These are phyloP conservation scores for Jackrogersella multiformis DNA, from an alignment of 495 filamentous ascomycete species.

Conservation along the genomic window DNA sequence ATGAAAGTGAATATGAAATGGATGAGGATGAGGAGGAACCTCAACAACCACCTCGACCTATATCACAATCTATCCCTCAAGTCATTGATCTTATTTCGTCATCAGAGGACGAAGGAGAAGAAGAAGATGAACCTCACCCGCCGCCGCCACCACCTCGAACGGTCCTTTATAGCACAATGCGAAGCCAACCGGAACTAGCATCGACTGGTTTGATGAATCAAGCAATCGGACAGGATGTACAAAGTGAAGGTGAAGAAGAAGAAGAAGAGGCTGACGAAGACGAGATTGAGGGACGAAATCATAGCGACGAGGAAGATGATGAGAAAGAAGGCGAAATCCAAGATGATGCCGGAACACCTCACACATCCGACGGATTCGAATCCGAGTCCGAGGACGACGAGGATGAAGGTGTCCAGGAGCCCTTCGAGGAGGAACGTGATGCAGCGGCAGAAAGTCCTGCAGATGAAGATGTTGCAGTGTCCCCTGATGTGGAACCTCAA, in stretches of 20 bases:
- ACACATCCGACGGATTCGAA: conserved; percentile 1
- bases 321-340: conserved; percentile 12
- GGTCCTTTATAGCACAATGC: background rate
- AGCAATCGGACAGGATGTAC: background rate
- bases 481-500: background rate
- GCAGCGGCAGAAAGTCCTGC: conserved; percentile 9
- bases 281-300: background rate
- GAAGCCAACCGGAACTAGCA: background rate
- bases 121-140: conserved; percentile 21
- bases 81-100: conserved; percentile 53
- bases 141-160: background rate
- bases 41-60: conserved; percentile 10
- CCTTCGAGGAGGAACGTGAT: conserved; percentile 14
- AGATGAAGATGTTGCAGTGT: conserved; percentile 14
- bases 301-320: conserved; percentile 10
- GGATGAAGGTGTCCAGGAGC: conserved; percentile 13
- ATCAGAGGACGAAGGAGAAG: conserved; percentile 49
- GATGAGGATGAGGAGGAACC: conserved; percentile 20
- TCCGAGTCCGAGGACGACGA: conserved; percentile 8
- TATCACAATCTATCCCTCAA: conserved; percentile 40
- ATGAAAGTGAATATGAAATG: conserved; percentile 40
- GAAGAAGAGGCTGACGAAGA: conserved; percentile 19
- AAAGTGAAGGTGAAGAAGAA: conserved; percentile 20
- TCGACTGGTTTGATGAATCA: background rate
- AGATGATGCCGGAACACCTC: conserved; percentile 6